phyloP scores from a whole-genome alignment of 2,329 filamentous ascomycete species.

The Graphiopsis chlorocephala region DNA sequence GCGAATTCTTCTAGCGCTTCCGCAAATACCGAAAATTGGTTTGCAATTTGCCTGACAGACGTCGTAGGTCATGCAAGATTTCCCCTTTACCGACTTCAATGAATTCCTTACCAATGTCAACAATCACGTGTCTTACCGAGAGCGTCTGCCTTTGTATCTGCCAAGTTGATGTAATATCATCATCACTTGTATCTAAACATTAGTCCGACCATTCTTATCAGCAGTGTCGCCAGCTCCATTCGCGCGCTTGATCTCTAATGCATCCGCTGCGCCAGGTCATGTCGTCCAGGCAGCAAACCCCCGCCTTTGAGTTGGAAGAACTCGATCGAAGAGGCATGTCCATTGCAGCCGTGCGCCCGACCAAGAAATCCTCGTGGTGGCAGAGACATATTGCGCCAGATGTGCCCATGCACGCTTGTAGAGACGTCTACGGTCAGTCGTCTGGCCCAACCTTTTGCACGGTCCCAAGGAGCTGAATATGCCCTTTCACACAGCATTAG shows the following conservation, averaged over 20 bases:
- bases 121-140: constrained; percentile 5
- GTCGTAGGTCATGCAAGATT: constrained; percentile 5
- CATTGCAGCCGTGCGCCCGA: constrained; percentile 1
- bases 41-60: constrained; percentile 2
- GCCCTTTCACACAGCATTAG: constrained; percentile 7
- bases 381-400: constrained; percentile 7
- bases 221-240: constrained; percentile 5
- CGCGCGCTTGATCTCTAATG: constrained; percentile 5
- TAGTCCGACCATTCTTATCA: constrained; percentile 5
- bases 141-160: constrained; percentile 5
- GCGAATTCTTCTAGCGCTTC: constrained; percentile 4
- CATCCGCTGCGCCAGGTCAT: constrained; percentile 3
- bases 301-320: constrained; percentile 5
- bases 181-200: not conserved
- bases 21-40: constrained; percentile 3
- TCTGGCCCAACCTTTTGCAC: constrained; percentile 6
- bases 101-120: constrained; percentile 4
- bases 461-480: constrained; percentile 5
- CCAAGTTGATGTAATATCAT: constrained; percentile 7
- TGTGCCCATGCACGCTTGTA: constrained; percentile 6
- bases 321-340: constrained; percentile 5
- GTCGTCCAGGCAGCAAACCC: too few species aligned
- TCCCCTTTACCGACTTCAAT: constrained; percentile 6
- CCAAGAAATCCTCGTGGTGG: constrained; percentile 6
- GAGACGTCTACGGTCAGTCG: constrained; percentile 5